Base-by-base conservation (phyloP, 2,329 filamentous ascomycete genomes). In the Exophiala aquamarina region DNA sequence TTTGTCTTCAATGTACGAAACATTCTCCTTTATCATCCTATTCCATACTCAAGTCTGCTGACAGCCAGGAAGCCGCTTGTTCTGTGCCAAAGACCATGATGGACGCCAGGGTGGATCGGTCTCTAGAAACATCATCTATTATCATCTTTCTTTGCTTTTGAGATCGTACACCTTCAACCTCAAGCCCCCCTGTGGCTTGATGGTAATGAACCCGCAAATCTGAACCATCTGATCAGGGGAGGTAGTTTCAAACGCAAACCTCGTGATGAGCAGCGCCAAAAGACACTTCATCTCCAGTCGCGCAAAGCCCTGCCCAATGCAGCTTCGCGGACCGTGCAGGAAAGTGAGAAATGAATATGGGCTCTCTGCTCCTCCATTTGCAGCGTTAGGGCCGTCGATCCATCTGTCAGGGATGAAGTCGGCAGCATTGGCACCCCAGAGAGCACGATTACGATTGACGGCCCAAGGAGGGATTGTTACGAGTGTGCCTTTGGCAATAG, bases 321-420 rank as follows among this genome's bases (percentile, higher is more conserved):
- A 59, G 23, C 29, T 51, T 26, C 57, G 34, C 11, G 54, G 54
- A 0, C 91, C 91, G 63, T 95, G 89, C 49, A 95, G 66, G 68
- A 95, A 95, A 0, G 88, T 92, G 68, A 92, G 64, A 59, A 86
- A 84, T 1, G 84, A 79, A 63, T 86, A 95, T 66, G 92, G 93
- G 56, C 78, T 88, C 13, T 76, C 73, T 1, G 88, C 85, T 7
- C 54, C 56, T 17, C 54, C 57, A 21, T 44, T 52, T 20, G 52
- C 50, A 34, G 59, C 65, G 3, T 73, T 72, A 20, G 59, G 60
- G 1, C 67, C 70, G 85, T 87, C 91, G 14, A 85, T 74, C 68
- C 66, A 70, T 32, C 68, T 50, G 36, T 66, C 60, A 0, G 67
- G 66, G 3, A 53, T 46, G 34, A 69, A 69, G 1, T 62, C 55